Conservation (phyloP, 495 filamentous ascomycete genomes). For the Aspergillus biplanus region DNA sequence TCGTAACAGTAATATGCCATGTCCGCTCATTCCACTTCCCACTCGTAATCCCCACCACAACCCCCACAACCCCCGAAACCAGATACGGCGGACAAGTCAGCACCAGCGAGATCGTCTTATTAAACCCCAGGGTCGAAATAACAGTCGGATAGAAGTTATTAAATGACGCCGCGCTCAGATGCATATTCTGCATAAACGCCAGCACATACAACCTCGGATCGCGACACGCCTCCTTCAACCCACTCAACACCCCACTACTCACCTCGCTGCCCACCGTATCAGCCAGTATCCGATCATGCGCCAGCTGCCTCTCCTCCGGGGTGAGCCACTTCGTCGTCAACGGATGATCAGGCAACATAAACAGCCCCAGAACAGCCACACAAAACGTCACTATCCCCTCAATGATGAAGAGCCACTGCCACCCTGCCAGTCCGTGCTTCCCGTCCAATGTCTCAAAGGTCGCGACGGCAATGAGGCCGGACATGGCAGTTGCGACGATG, state of each 20-base stretch:
- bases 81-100: conserved; percentile 57
- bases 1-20: conserved; percentile 42
- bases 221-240: conserved; percentile 1
- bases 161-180: conserved; percentile 26
- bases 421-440: conserved; percentile 16
- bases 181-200: conserved; percentile 32
- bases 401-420: conserved; percentile 23
- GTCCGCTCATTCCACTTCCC: conserved; percentile 50
- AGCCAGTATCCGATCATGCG: no score
- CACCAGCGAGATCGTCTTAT: conserved; percentile 52
- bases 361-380: not conserved
- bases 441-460: conserved; percentile 18
- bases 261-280: conserved; percentile 6
- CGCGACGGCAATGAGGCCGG: conserved; percentile 46
- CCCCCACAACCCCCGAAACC: conserved; percentile 44
- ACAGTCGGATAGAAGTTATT: conserved; percentile 60
- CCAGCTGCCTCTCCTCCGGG: not conserved
- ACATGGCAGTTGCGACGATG: conserved; percentile 45
- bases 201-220: no score
- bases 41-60: conserved; percentile 46
- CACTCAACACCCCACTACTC: not conserved
- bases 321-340: not conserved
- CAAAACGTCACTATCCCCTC: conserved; percentile 7
- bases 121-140: conserved; percentile 55
- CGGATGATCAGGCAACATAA: conserved; percentile 3